phyloP scores from a whole-genome alignment of 495 filamentous ascomycete species.

The Neurospora tetraspora region DNA sequence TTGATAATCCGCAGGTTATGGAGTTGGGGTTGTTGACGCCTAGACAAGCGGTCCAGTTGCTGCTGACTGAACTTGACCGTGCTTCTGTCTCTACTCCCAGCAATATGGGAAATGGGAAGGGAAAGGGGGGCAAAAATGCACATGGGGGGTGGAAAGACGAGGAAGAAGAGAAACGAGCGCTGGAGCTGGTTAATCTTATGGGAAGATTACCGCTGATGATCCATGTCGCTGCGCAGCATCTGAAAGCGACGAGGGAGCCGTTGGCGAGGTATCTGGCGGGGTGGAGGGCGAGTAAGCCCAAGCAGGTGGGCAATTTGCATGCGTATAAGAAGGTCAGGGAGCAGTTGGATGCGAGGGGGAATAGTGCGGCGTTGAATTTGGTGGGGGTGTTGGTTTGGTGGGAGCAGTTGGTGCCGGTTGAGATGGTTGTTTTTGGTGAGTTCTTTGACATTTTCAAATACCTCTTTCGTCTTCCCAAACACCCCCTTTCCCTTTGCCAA shows the following conservation, averaged over 20 bases:
- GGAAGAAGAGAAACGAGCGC: conserved; percentile 50
- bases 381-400: conserved; percentile 61
- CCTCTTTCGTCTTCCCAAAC: too few species aligned
- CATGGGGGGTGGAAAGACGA: conserved; percentile 43
- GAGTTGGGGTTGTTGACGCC: conserved; percentile 47
- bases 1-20: conserved; percentile 67
- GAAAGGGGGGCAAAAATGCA: conserved; percentile 5
- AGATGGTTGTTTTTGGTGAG: conserved; percentile 58
- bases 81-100: background rate
- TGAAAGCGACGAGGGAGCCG: conserved; percentile 61
- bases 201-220: conserved; percentile 69
- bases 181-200: conserved; percentile 58
- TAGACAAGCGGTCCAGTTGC: conserved; percentile 35
- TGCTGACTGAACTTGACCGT: conserved; percentile 38
- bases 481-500: too few species aligned
- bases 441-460: too few species aligned
- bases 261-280: conserved; percentile 59
- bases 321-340: conserved; percentile 64
- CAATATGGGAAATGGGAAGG: background rate
- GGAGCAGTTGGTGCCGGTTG: conserved; percentile 63
- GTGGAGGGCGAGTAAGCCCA: conserved; percentile 49
- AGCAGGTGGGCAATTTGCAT: conserved; percentile 49
- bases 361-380: conserved; percentile 56
- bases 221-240: conserved; percentile 63
- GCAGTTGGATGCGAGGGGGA: conserved; percentile 50